Conservation (phyloP, 2,329 filamentous ascomycete species). For the Monosporascus sp. region DNA sequence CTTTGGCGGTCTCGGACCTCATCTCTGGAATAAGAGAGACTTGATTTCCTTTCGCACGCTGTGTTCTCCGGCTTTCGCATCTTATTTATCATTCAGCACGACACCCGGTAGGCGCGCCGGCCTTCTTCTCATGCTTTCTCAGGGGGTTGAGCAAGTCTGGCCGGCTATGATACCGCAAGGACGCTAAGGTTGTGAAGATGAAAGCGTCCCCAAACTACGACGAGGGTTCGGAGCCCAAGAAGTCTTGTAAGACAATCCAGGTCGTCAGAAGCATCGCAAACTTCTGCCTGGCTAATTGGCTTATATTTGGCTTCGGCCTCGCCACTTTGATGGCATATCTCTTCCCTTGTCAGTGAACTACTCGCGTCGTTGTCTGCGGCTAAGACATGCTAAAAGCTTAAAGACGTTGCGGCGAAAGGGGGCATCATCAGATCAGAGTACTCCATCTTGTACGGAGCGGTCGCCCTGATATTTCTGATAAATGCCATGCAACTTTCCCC, state of each 20-base stretch:
- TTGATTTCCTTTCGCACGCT: too few relatives aligned
- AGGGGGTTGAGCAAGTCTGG: too few relatives aligned
- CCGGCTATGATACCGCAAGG: not conserved
- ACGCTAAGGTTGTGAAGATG: not conserved
- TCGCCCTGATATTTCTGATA: constrained; percentile 65
- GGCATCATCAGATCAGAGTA: constrained; percentile 48
- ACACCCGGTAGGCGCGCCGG: too few relatives aligned
- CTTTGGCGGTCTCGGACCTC: too few relatives aligned
- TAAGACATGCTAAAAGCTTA: constrained; percentile 6
- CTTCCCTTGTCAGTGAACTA: constrained; percentile 38
- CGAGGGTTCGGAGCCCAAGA: not conserved
- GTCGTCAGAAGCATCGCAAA: constrained; percentile 9
- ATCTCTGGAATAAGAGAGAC: too few relatives aligned
- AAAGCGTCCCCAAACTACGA: not conserved
- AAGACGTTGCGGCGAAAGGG: constrained; percentile 42
- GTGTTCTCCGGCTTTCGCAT: too few relatives aligned
- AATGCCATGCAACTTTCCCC: constrained; percentile 65
- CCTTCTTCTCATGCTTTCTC: too few relatives aligned
- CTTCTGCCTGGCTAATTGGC: constrained; percentile 24
- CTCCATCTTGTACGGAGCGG: constrained; percentile 62
- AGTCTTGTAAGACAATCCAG: not conserved
- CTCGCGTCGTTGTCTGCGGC: constrained; percentile 1
- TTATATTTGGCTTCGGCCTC: constrained; percentile 24
- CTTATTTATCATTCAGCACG: too few relatives aligned
- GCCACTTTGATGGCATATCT: constrained; percentile 25